Percentiles rank a stretch among this genome's conserved stretches.
Conservation (phyloP, 805 yeast species). For the Teunomyces atbi region DNA sequence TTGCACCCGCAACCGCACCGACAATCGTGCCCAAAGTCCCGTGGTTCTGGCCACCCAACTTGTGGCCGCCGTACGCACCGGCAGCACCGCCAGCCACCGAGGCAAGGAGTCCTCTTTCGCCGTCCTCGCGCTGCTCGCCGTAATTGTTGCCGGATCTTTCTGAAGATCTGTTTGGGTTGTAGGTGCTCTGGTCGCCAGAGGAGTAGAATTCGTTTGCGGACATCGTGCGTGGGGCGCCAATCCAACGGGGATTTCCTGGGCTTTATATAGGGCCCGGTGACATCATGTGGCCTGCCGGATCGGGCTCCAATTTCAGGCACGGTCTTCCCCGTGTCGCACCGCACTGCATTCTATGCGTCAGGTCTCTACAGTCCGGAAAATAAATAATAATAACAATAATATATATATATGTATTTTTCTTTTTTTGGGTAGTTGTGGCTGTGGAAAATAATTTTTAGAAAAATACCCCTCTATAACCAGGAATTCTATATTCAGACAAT, state of each 20-base stretch:
- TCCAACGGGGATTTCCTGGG: background rate
- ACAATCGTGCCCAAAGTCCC: slow-evolving; percentile 26
- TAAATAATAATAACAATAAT: too few relatives aligned
- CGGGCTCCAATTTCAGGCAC: too few relatives aligned
- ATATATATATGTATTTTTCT: too few relatives aligned
- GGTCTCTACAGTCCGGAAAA: too few relatives aligned
- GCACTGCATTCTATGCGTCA: too few relatives aligned
- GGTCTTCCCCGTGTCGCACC: too few relatives aligned
- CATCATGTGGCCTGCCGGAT: background rate
- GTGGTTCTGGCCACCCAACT: slow-evolving; percentile 23
- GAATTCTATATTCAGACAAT: background rate
- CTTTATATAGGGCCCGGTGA: background rate
- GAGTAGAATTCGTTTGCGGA: slow-evolving; percentile 29
- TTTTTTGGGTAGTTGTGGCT: too few relatives aligned
- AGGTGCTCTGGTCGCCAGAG: slow-evolving; percentile 22
- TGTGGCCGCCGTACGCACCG: slow-evolving; percentile 28
- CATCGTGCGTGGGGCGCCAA: slow-evolving; percentile 11
- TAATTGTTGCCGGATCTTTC: slow-evolving; percentile 5
- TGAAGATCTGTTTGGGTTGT: slow-evolving; percentile 10
- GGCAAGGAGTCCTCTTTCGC: slow-evolving; percentile 27
- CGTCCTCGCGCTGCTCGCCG: slow-evolving; percentile 16
- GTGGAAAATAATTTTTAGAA: too few relatives aligned
- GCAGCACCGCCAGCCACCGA: slow-evolving; percentile 31
- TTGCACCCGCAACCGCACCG: slow-evolving; percentile 30
- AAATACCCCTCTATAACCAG: background rate